A percentile compares a stretch with the other conserved stretches of the same genome.
Evolutionary conservation across 148 eudicot genomes (phyloP).

Genomic region (Polygonum aviculare): DNA sequence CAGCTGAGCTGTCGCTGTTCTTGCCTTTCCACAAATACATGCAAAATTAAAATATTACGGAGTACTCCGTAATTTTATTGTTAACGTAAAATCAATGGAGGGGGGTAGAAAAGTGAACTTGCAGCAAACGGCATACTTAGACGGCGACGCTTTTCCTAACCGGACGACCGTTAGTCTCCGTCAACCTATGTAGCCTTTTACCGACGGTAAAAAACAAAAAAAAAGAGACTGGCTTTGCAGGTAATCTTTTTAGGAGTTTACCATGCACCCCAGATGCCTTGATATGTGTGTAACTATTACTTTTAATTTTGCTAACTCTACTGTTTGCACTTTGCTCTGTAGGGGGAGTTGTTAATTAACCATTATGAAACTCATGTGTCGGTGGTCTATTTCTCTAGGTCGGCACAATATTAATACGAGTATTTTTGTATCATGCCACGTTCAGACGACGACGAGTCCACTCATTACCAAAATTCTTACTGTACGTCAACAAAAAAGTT

Average conservation of each 20-base stretch:
- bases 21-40: background rate
- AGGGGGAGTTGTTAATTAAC: background rate
- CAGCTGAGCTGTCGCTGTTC: conserved; percentile 6
- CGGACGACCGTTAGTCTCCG: background rate
- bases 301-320: background rate
- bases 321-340: background rate
- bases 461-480: no score
- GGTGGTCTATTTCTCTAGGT: background rate
- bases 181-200: background rate
- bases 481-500: background rate
- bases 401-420: background rate
- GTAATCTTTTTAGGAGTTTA: background rate
- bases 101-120: background rate
- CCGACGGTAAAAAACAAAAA: background rate
- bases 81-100: background rate
- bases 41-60: no score
- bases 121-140: background rate
- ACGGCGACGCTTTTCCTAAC: conserved; percentile 1
- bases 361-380: background rate
- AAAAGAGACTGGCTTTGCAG: background rate
- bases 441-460: background rate
- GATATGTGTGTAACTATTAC: background rate
- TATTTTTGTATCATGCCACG: background rate
- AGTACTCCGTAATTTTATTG: no score
- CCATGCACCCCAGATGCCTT: background rate